phyloP scores from a whole-genome alignment of 208 protist species.

The Trypanosoma avium region DNA sequence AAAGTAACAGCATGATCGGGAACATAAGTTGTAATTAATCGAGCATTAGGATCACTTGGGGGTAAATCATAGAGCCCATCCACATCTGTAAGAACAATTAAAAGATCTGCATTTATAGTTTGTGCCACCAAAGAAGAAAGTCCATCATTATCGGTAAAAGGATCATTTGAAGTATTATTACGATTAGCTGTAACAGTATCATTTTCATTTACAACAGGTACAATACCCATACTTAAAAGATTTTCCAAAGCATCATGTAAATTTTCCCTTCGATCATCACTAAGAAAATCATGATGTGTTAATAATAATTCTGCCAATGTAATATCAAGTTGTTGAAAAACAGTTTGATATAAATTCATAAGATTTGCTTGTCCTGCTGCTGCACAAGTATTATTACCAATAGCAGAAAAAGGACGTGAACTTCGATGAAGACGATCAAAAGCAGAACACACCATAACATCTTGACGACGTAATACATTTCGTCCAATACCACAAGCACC shows the following conservation, averaged over 20 bases:
- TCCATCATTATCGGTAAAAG: constrained; percentile 58
- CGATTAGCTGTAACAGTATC: constrained; percentile 43
- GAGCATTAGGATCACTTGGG: constrained; percentile 31
- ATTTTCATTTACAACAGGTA: constrained; percentile 83
- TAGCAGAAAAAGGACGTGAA: neutral
- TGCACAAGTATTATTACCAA: constrained; percentile 39
- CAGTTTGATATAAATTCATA: constrained; percentile 60
- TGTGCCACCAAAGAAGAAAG: constrained; percentile 52
- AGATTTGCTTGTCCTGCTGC: constrained; percentile 56
- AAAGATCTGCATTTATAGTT: constrained; percentile 43
- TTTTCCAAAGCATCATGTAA: constrained; percentile 43
- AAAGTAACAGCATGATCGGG: constrained; percentile 19
- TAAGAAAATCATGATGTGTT: constrained; percentile 48
- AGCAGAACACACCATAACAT: constrained; percentile 14
- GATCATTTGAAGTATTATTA: constrained; percentile 12
- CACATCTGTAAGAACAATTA: constrained; percentile 67
- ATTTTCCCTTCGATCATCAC: constrained; percentile 18
- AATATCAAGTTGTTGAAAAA: constrained; percentile 45
- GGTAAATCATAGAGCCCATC: constrained; percentile 46
- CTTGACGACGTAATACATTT: constrained; percentile 37
- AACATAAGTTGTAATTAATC: constrained; percentile 22
- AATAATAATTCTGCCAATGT: constrained; percentile 55
- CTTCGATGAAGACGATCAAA: constrained; percentile 14
- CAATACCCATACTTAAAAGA: constrained; percentile 35
- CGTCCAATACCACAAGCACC: constrained; percentile 66